Base-by-base conservation (phyloP, 441 rosid species). In the Erodium trifolium region DNA sequence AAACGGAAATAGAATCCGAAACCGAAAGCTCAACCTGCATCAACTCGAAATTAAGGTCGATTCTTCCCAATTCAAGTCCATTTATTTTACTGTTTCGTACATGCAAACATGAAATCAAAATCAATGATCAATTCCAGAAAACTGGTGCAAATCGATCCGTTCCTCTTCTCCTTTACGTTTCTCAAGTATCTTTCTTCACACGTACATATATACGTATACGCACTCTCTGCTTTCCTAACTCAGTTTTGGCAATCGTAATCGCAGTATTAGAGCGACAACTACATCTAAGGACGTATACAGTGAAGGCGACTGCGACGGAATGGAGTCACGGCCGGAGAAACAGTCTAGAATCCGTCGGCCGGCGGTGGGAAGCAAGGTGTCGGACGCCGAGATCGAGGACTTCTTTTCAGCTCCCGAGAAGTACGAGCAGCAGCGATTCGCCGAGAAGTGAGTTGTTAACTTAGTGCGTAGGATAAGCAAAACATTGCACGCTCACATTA, bases 401-500 rank as follows among this genome's bases (percentile, higher is more conserved):
- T 53, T 53, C 59, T 53, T 53, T 17, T 14, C 59, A 5, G 17
- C 59, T 5, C n/a, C 59, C 59, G 59, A 14, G 18, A 53, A 53
- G 59, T 14, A 53, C 6, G 17, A 53, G 59, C 59, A 53, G 17
- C 59, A 14, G 18, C 59, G 59, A n/a, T 53, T 53, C 59, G 59
- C 59, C 16, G 59, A 53, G 59, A 53, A 23, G 27, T 23, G 27
- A 23, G 27, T 23, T 23, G 27, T 23, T 23, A 23, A 2, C 27
- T 23, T 23, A 53, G 59, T 53, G 59, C 59, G 59, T 53, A 53
- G 59, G 59, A 53, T 53, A 53, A 53, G 59, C 18, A 53, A 53
- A 53, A 53, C 59, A n/a, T 17, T 19, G 14, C 59, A n/a, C 59
- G 27, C 27, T 23, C 27, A 23, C 27, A 2, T 23, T 23, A 23